Evolutionary conservation across 2,329 filamentous ascomycete genomes (phyloP).

Genomic region (Nakataea oryzae): DNA sequence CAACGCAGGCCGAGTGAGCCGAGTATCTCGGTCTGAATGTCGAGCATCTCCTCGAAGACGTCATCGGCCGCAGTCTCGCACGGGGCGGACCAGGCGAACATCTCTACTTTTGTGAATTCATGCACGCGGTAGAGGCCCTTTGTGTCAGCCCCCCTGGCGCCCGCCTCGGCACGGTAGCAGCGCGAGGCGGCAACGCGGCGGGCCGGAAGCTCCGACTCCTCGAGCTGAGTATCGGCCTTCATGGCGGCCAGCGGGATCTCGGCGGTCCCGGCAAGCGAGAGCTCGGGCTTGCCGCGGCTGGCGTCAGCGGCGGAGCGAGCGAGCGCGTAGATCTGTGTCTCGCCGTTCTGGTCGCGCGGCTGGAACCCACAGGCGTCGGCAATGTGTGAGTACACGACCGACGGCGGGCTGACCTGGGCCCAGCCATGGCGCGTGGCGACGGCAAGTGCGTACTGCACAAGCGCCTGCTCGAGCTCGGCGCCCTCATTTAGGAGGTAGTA

Average conservation of each 20-base stretch:
- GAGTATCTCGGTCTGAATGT: conserved; percentile 79
- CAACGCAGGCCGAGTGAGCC: conserved; percentile 68
- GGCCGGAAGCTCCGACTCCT: conserved; percentile 50
- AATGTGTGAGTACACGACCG: conserved; percentile 85
- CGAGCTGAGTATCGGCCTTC: conserved; percentile 64
- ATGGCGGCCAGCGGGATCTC: conserved; percentile 93
- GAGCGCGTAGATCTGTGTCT: conserved; percentile 84
- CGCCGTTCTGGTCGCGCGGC: conserved; percentile 78
- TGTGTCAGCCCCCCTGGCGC: conserved; percentile 77
- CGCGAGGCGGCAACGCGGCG: conserved; percentile 77
- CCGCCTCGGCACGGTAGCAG: conserved; percentile 94
- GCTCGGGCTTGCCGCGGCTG: conserved; percentile 51
- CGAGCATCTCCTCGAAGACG: conserved; percentile 76
- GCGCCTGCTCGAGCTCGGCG: conserved; percentile 86
- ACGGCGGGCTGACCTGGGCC: conserved; percentile 74
- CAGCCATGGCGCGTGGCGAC: conserved; percentile 66
- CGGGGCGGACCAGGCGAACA: conserved; percentile 83
- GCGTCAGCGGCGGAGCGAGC: conserved; percentile 52
- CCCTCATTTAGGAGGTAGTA: conserved; percentile 92
- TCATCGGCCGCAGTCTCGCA: conserved; percentile 35
- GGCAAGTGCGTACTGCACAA: conserved; percentile 75
- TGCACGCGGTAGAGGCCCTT: conserved; percentile 95
- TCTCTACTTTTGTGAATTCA: conserved; percentile 96
- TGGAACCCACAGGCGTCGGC: conserved; percentile 89
- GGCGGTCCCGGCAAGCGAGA: conserved; percentile 77